phyloP scores from a whole-genome alignment of 2,329 filamentous ascomycete species.

The Scorias spongiosa region DNA sequence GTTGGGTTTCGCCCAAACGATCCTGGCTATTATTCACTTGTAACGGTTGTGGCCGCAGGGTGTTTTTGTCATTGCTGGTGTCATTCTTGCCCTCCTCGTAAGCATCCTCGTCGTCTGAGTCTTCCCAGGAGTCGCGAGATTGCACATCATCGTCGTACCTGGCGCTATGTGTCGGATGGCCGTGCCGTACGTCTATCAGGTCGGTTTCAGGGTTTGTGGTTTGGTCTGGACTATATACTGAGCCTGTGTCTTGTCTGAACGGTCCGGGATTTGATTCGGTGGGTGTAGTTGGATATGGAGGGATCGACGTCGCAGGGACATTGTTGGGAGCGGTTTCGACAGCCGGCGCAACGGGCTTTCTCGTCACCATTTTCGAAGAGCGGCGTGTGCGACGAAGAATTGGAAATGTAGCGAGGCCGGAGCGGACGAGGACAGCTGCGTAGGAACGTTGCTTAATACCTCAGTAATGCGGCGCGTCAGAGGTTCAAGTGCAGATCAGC shows the following conservation, averaged over 20 bases:
- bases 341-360: constrained; percentile 24
- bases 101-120: constrained; percentile 21
- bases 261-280: constrained; percentile 14
- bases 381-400: not conserved
- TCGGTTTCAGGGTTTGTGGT: constrained; percentile 24
- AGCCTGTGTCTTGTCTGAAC: constrained; percentile 10
- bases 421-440: not conserved
- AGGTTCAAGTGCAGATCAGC: not conserved
- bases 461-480: not conserved
- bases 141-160: constrained; percentile 6
- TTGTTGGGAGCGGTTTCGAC: constrained; percentile 25
- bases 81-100: constrained; percentile 9
- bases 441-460: not conserved
- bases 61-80: constrained; percentile 7
- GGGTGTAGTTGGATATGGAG: constrained; percentile 31
- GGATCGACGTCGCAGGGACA: constrained; percentile 10
- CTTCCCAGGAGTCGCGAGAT: constrained; percentile 21
- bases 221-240: constrained; percentile 21
- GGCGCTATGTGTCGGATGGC: constrained; percentile 7
- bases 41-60: constrained; percentile 12
- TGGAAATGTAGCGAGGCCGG: not conserved
- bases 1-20: constrained; percentile 2
- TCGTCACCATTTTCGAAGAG: constrained; percentile 24
- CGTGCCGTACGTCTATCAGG: constrained; percentile 19
- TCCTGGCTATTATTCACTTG: constrained; percentile 13